phyloP scores from a whole-genome alignment of 2,329 filamentous ascomycete genomes.

The Sclerotinia glacialis region DNA sequence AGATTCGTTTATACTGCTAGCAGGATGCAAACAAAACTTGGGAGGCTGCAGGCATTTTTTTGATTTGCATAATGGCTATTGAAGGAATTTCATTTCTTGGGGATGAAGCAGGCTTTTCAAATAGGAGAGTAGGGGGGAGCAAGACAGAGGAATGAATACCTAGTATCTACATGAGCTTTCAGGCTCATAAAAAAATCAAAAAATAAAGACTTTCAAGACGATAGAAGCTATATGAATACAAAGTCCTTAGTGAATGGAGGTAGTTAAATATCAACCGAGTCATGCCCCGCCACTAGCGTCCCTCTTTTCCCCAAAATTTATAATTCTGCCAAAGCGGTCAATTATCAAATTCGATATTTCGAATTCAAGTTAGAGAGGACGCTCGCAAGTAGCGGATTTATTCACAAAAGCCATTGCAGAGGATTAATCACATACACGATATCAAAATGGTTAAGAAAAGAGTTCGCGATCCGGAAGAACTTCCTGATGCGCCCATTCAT shows the following conservation, averaged over 20 bases:
- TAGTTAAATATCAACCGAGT: background rate
- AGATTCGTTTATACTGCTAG: constrained; percentile 35
- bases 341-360: constrained; percentile 1
- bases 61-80: constrained; percentile 18
- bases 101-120: constrained; percentile 17
- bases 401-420: background rate
- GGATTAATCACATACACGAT: background rate
- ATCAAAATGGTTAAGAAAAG: constrained; percentile 41
- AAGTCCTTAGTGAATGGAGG: background rate
- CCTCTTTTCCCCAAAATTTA: background rate
- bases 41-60: constrained; percentile 6
- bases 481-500: constrained; percentile 35
- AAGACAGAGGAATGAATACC: constrained; percentile 1
- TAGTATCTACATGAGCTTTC: background rate
- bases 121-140: background rate
- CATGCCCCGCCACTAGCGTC: constrained; percentile 15
- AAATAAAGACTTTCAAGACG: background rate
- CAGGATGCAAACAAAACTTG: constrained; percentile 19
- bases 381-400: background rate
- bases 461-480: constrained; percentile 38
- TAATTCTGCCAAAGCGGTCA: constrained; percentile 15
- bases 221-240: background rate
- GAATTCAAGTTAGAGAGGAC: background rate
- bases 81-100: constrained; percentile 5
- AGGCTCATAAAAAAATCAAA: constrained; percentile 1